A percentile compares a stretch with the other conserved stretches of the same genome.
These are phyloP conservation scores for Tolypocladium paradoxum DNA, from an alignment of 2,329 filamentous ascomycete species.

Conservation along the genomic window DNA sequence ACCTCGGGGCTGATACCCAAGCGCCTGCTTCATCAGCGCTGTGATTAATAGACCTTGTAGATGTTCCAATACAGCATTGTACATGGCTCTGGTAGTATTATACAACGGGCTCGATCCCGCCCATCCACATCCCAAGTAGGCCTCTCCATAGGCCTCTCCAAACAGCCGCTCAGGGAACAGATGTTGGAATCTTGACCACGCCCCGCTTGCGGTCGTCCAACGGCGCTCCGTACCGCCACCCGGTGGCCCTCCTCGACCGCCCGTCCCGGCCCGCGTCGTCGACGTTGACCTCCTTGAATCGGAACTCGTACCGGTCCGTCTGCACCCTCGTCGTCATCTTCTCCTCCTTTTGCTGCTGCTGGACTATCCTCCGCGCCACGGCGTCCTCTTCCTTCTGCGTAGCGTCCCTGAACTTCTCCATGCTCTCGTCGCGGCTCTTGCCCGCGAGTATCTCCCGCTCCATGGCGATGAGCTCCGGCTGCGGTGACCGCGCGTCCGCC, in stretches of 20 bases:
- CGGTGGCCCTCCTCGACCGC: constrained; percentile 38
- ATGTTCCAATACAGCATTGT: constrained; percentile 3
- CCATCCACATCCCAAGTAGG: neutral
- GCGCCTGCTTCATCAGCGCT: neutral
- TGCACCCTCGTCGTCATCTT: constrained; percentile 32
- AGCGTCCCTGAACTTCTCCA: constrained; percentile 27
- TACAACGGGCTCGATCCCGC: constrained; percentile 1
- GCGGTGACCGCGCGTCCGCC: constrained; percentile 49
- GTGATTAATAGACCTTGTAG: neutral
- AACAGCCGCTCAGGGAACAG: constrained; percentile 35
- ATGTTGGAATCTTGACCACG: constrained; percentile 57
- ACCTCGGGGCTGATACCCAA: constrained; percentile 20
- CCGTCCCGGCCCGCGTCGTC: constrained; percentile 46
- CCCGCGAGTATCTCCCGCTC: constrained; percentile 35
- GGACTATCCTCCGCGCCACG: constrained; percentile 22
- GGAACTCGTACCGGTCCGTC: constrained; percentile 48
- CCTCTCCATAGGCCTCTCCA: constrained; percentile 6
- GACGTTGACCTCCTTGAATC: constrained; percentile 48
- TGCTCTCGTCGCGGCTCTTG: constrained; percentile 23
- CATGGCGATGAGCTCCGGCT: constrained; percentile 49
- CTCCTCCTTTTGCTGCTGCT: constrained; percentile 24
- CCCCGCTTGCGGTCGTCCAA: constrained; percentile 51
- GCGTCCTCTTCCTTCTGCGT: constrained; percentile 32
- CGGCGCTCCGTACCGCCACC: constrained; percentile 55
- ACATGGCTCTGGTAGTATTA: constrained; percentile 2